Evolutionary conservation across 441 rosid species (phyloP).

Genomic region (Capsella rubella): DNA sequence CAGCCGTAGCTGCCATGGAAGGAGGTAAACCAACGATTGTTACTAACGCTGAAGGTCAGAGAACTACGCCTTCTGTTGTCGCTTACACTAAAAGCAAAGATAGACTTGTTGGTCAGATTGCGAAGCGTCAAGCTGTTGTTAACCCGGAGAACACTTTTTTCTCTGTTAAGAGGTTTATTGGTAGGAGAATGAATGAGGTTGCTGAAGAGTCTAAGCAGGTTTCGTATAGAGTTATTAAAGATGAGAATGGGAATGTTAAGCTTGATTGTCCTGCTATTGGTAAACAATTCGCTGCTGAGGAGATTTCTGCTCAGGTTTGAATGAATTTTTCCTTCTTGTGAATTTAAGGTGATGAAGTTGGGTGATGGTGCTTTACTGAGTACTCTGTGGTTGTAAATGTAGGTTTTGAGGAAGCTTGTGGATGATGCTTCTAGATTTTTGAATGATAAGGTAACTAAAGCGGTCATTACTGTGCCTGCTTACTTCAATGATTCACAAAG

Average conservation of each 20-base stretch:
- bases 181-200: slow-evolving; percentile 90
- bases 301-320: slow-evolving; percentile 93
- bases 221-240: slow-evolving; percentile 81
- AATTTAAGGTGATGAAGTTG: background rate
- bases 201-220: slow-evolving; percentile 94
- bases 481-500: slow-evolving; percentile 97
- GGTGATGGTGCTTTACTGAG: background rate
- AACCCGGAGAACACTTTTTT: slow-evolving; percentile 90
- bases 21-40: slow-evolving; percentile 96
- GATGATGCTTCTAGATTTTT: slow-evolving; percentile 97
- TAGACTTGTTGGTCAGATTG: slow-evolving; percentile 89
- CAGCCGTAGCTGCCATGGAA: slow-evolving; percentile 98
- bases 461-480: slow-evolving; percentile 95
- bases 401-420: slow-evolving; percentile 91
- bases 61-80: slow-evolving; percentile 92
- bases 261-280: slow-evolving; percentile 91
- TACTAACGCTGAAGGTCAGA: slow-evolving; percentile 93
- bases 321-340: background rate
- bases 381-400: slow-evolving; percentile 11
- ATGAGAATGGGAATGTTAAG: slow-evolving; percentile 91
- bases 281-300: slow-evolving; percentile 87
- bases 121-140: slow-evolving; percentile 90
- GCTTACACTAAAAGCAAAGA: slow-evolving; percentile 89
- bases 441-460: slow-evolving; percentile 90
- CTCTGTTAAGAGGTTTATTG: slow-evolving; percentile 94